Evolutionary conservation across 352 stramenopile species (phyloP).

Genomic region (Plasmopara muralis): DNA sequence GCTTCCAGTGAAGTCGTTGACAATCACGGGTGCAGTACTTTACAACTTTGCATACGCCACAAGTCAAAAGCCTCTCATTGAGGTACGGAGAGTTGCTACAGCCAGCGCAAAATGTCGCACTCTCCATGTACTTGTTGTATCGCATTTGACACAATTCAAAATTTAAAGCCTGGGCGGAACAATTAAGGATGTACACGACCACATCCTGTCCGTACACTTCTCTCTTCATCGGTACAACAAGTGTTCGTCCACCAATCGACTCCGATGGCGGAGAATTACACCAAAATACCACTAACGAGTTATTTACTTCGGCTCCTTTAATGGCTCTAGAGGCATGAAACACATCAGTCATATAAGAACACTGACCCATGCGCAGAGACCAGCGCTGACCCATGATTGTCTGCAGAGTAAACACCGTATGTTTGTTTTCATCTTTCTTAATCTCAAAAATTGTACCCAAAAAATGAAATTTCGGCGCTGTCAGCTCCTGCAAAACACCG

Average conservation of each 20-base stretch:
- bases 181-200: constrained; percentile 21
- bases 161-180: constrained; percentile 13
- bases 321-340: constrained; percentile 7
- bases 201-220: constrained; percentile 27
- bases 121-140: constrained; percentile 22
- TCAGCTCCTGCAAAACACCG: constrained; percentile 2
- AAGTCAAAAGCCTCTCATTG: constrained; percentile 13
- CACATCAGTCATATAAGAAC: neutral
- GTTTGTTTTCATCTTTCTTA: constrained; percentile 14
- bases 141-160: constrained; percentile 24
- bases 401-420: constrained; percentile 20
- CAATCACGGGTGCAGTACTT: constrained; percentile 31
- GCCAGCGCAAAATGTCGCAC: constrained; percentile 13
- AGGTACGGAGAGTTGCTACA: constrained; percentile 14
- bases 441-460: constrained; percentile 17
- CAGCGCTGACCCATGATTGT: constrained; percentile 19
- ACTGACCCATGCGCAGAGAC: constrained; percentile 18
- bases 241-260: constrained; percentile 20
- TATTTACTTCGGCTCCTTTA: constrained; percentile 12
- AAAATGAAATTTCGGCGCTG: constrained; percentile 25
- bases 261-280: constrained; percentile 17
- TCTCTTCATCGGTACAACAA: constrained; percentile 14
- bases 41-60: constrained; percentile 23
- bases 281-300: constrained; percentile 28
- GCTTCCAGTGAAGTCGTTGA: constrained; percentile 29